A percentile compares a stretch with the other conserved stretches of the same genome.
Evolutionary conservation across 2,329 filamentous ascomycete genomes (phyloP).

Genomic region (Coleophoma crateriformis): DNA sequence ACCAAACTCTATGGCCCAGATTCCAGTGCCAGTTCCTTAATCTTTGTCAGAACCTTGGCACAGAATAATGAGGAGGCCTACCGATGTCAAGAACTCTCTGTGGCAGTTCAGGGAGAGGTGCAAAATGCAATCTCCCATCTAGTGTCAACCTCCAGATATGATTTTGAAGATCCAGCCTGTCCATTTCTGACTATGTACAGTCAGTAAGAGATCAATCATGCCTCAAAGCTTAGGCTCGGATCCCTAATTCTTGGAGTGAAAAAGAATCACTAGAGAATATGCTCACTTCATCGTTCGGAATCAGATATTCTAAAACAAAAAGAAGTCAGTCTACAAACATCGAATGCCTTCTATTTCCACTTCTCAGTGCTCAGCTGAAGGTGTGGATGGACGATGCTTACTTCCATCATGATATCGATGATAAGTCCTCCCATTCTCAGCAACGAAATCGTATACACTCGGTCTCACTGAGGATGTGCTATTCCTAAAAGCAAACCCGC

Average conservation of each 20-base stretch:
- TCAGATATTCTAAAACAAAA: background rate
- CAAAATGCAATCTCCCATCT: background rate
- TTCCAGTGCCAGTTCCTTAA: background rate
- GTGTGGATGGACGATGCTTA: background rate
- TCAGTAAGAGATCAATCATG: background rate
- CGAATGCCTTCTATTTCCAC: too few relatives aligned
- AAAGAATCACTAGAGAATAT: background rate
- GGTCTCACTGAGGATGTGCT: background rate
- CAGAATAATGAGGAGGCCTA: background rate
- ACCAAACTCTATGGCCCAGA: background rate
- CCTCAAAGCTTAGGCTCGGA: background rate
- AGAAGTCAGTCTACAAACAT: too few relatives aligned
- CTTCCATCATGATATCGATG: conserved; percentile 6
- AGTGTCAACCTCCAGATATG: background rate
- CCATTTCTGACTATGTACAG: background rate
- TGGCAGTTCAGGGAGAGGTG: background rate
- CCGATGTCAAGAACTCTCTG: background rate
- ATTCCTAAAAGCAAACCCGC: background rate
- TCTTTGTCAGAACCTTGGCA: too few relatives aligned
- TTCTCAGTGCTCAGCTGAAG: too few relatives aligned
- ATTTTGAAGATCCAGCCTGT: conserved; percentile 1
- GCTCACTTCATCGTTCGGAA: background rate
- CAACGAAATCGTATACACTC: background rate
- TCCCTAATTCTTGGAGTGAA: background rate
- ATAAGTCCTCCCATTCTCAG: conserved; percentile 9